Conservation (phyloP, 176 grass and related monocot species). For the Eleusine indica region DNA sequence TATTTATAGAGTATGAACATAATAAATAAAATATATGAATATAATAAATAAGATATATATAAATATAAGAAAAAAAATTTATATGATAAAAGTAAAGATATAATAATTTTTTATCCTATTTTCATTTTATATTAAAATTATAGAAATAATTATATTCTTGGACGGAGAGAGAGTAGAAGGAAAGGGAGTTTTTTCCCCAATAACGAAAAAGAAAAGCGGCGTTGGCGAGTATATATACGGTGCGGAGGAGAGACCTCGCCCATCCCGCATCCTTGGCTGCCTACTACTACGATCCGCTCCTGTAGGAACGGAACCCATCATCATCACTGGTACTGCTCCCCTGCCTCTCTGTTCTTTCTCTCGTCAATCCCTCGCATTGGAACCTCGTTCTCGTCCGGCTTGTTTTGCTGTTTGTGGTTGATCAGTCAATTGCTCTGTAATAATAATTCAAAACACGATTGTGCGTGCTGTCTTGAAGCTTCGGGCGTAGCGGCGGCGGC, state of each 20-base stretch:
- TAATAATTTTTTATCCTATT: too few species aligned
- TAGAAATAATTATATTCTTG: too few species aligned
- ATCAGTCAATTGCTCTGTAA: too few species aligned
- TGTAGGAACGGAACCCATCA: not conserved
- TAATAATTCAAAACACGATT: not conserved
- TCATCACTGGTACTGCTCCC: not conserved
- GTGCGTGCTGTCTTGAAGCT: not conserved
- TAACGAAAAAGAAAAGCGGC: too few species aligned
- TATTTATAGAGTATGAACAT: too few species aligned
- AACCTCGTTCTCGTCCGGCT: not conserved
- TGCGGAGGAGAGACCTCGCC: not conserved
- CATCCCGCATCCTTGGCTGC: not conserved
- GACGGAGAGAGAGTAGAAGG: too few species aligned
- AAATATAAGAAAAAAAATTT: too few species aligned
- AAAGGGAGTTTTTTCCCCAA: too few species aligned
- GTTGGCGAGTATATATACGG: conserved; percentile 13
- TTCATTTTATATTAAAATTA: too few species aligned
- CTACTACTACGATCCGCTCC: conserved; percentile 32
- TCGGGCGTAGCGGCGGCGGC: not conserved
- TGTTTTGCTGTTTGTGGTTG: not conserved
- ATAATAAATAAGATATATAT: too few species aligned
- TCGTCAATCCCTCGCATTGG: not conserved
- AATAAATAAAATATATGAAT: too few species aligned
- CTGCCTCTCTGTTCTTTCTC: not conserved
- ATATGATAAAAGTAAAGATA: too few species aligned